Evolutionary conservation across 2,329 filamentous ascomycete species (phyloP).

Genomic region (Fusarium sp.): DNA sequence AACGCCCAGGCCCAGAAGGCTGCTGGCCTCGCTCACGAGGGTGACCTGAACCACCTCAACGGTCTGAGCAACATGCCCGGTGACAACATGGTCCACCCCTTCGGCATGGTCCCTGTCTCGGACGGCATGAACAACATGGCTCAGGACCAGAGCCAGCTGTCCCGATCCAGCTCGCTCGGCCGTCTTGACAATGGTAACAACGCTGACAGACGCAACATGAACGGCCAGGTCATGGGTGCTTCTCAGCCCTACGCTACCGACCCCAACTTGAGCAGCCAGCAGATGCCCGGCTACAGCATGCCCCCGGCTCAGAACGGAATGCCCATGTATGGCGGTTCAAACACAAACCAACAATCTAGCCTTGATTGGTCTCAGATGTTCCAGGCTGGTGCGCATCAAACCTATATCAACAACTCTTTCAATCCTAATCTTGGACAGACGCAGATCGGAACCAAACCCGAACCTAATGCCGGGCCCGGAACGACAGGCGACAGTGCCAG

Average conservation of each 20-base stretch:
- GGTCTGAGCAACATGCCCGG: conserved; percentile 65
- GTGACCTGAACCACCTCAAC: conserved; percentile 66
- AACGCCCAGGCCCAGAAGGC: conserved; percentile 67
- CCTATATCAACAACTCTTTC: conserved; percentile 68
- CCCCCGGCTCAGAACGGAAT: conserved; percentile 68
- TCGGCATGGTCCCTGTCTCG: conserved; percentile 63
- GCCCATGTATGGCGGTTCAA: conserved; percentile 68
- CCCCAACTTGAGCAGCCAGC: conserved; percentile 69
- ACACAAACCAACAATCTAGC: conserved; percentile 67
- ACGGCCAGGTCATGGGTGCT: conserved; percentile 59
- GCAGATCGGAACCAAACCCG: conserved; percentile 73
- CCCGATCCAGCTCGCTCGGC: conserved; percentile 67
- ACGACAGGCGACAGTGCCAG: conserved; percentile 56
- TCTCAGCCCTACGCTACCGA: conserved; percentile 65
- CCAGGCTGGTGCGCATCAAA: conserved; percentile 73
- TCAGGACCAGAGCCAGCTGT: conserved; percentile 68
- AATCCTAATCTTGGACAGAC: conserved; percentile 71
- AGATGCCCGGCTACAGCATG: conserved; percentile 71
- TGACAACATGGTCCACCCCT: conserved; percentile 65
- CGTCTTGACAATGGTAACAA: conserved; percentile 63
- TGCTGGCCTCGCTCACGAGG: conserved; percentile 60
- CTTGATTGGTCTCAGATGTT: conserved; percentile 83
- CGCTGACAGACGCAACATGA: conserved; percentile 65
- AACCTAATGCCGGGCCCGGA: conserved; percentile 64
- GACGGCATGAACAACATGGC: conserved; percentile 67